Conservation (phyloP, 208 protist species). For the Acanthamoeba sp. region DNA sequence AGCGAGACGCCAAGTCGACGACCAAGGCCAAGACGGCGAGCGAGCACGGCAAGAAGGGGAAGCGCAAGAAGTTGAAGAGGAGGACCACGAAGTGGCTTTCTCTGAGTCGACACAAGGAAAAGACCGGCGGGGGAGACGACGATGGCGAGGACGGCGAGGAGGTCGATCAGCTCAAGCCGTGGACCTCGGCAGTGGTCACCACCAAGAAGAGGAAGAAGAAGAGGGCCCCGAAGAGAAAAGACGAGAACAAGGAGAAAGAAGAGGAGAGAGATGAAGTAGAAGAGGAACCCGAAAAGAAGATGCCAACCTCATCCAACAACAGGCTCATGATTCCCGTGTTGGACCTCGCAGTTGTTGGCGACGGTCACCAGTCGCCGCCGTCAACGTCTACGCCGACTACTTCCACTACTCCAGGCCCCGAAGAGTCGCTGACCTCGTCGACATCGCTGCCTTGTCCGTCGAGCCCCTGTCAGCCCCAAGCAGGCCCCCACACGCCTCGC, state of each 20-base stretch:
- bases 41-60: background rate
- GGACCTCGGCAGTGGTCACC: too few relatives aligned
- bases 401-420: too few relatives aligned
- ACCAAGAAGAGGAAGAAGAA: background rate
- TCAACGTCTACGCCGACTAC: background rate
- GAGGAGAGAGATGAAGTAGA: background rate
- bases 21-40: background rate
- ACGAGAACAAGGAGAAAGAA: background rate
- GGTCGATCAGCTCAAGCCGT: background rate
- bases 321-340: background rate
- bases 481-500: too few relatives aligned
- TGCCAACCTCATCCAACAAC: background rate
- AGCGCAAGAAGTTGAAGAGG: background rate
- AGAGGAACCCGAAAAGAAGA: too few relatives aligned
- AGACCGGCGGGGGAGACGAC: background rate
- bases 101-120: background rate
- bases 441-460: too few relatives aligned
- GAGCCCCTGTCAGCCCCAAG: too few relatives aligned
- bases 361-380: background rate
- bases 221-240: background rate
- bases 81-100: background rate
- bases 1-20: background rate
- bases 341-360: background rate
- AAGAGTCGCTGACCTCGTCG: too few relatives aligned
- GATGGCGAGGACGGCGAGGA: background rate